A percentile compares a stretch with the other conserved stretches of the same genome.
These are phyloP conservation scores for Remersonia thermophila DNA, from an alignment of 2,329 filamentous ascomycete genomes.

Conservation along the genomic window DNA sequence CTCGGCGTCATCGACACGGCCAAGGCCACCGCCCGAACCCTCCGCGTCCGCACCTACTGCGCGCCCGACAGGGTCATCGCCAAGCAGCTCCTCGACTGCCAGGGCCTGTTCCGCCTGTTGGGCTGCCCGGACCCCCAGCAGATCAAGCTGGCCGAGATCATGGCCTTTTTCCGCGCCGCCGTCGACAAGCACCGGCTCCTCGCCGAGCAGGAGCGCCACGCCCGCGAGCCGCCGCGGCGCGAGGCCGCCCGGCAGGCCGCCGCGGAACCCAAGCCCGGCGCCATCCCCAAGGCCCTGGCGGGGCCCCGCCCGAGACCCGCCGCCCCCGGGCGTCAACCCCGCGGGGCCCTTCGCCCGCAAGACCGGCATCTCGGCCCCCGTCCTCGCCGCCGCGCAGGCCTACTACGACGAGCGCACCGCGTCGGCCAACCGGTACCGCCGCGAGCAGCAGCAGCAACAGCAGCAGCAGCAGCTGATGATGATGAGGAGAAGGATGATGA, in stretches of 20 bases:
- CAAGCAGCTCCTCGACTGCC: constrained; percentile 43
- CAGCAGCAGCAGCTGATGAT: too few relatives aligned
- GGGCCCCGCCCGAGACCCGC: too few relatives aligned
- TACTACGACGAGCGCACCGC: too few relatives aligned
- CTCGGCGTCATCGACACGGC: constrained; percentile 38
- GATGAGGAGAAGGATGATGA: too few relatives aligned
- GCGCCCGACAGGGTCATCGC: constrained; percentile 46
- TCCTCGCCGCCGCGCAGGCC: too few relatives aligned
- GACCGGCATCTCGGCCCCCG: too few relatives aligned
- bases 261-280: neutral
- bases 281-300: too few relatives aligned
- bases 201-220: neutral
- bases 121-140: constrained; percentile 33
- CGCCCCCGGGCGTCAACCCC: too few relatives aligned
- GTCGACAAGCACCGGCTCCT: constrained; percentile 6
- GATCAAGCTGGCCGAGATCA: constrained; percentile 35
- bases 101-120: constrained; percentile 38
- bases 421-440: too few relatives aligned
- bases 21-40: constrained; percentile 38
- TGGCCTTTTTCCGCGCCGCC: constrained; percentile 42
- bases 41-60: constrained; percentile 44
- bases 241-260: neutral
- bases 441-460: too few relatives aligned
- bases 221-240: neutral
- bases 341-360: too few relatives aligned